Evolutionary conservation across 2,329 filamentous ascomycete species (phyloP).

Genomic region (Drechslerella coelobrocha): DNA sequence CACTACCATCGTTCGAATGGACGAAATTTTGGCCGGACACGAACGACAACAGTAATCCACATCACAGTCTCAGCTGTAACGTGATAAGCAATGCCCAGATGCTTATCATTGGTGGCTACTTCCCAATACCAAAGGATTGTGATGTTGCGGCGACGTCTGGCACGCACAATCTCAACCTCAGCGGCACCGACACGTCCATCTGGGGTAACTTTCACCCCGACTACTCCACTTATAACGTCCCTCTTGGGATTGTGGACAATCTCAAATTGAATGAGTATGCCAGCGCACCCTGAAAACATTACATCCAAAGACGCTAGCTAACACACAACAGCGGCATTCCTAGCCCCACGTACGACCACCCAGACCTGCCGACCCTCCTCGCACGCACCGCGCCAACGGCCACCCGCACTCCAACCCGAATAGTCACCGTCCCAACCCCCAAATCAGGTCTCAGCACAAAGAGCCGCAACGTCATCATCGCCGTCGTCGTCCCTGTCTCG

Average conservation of each 20-base stretch:
- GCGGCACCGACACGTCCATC: conserved; percentile 52
- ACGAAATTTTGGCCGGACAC: conserved; percentile 64
- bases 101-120: conserved; percentile 69
- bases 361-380: conserved; percentile 11
- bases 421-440: neutral
- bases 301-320: neutral
- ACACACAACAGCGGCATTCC: neutral
- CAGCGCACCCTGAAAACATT: neutral
- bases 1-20: conserved; percentile 70
- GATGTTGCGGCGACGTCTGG: conserved; percentile 65
- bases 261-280: conserved; percentile 2
- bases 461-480: conserved; percentile 11
- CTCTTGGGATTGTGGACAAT: conserved; percentile 2
- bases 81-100: conserved; percentile 67
- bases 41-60: conserved; percentile 58
- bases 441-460: neutral
- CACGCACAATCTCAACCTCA: conserved; percentile 66
- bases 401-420: conserved; percentile 19
- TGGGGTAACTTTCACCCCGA: neutral
- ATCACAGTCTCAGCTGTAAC: conserved; percentile 68
- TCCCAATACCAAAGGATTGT: conserved; percentile 63
- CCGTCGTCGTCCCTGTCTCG: conserved; percentile 12
- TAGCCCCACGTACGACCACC: conserved; percentile 1
- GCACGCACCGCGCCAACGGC: conserved; percentile 12
- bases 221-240: neutral